These are phyloP conservation scores for Dioscorea cayenensis DNA, from an alignment of 116 monocot species.

Conservation along the genomic window DNA sequence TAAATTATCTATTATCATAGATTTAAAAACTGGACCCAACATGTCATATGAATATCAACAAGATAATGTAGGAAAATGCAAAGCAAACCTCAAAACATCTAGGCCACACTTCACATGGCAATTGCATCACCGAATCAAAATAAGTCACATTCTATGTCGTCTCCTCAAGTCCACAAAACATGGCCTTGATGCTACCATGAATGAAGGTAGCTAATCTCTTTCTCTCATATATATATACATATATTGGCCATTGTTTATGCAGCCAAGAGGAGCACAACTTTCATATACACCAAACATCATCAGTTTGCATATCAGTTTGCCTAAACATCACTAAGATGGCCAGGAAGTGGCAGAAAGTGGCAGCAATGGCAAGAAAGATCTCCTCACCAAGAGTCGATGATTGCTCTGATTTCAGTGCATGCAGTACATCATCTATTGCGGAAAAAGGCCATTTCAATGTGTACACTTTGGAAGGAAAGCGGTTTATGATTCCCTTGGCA, in stretches of 20 bases:
- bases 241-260: neutral
- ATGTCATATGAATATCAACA: no score
- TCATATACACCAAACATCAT: neutral
- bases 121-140: neutral
- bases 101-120: no score
- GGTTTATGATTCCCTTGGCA: conserved; percentile 11
- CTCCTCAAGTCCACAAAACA: neutral
- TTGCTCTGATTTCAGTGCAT: neutral
- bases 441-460: conserved; percentile 13
- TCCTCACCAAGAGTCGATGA: neutral
- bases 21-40: no score
- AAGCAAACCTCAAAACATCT: no score
- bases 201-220: neutral
- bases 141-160: neutral
- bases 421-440: neutral
- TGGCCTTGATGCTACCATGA: neutral
- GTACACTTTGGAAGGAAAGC: neutral
- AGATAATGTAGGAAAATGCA: no score
- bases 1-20: no score
- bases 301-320: neutral
- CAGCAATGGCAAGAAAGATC: conserved; percentile 6
- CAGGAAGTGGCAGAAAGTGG: conserved; percentile 13
- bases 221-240: neutral
- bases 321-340: neutral
- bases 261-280: neutral